A percentile compares a stretch with the other conserved stretches of the same genome.
These are phyloP conservation scores for Pythium sukuiense DNA, from an alignment of 352 stramenopile genomes.

Conservation along the genomic window DNA sequence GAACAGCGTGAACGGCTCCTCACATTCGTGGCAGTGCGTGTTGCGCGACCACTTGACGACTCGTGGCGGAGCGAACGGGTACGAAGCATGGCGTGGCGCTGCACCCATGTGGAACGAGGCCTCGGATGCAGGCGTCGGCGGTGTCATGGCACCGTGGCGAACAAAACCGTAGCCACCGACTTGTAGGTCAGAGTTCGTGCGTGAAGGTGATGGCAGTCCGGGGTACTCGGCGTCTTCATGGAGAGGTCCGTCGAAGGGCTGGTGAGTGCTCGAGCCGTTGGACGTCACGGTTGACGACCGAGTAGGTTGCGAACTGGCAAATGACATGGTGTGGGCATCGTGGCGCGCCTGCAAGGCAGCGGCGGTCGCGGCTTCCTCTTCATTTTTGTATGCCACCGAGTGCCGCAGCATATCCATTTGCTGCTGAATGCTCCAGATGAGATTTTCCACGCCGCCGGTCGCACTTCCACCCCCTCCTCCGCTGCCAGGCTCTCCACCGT, in stretches of 20 bases:
- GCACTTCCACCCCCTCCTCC: slow-evolving; percentile 23
- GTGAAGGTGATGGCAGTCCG: slow-evolving; percentile 25
- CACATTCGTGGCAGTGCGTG: slow-evolving; percentile 83
- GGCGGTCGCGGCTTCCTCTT: slow-evolving; percentile 38
- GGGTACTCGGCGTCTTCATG: slow-evolving; percentile 27
- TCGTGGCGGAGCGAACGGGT: slow-evolving; percentile 29
- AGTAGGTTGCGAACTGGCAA: slow-evolving; percentile 61
- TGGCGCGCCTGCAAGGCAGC: slow-evolving; percentile 42
- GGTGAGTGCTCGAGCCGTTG: slow-evolving; percentile 42
- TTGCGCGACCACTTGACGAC: slow-evolving; percentile 83
- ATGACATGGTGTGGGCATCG: slow-evolving; percentile 57
- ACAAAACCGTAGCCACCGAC: slow-evolving; percentile 23
- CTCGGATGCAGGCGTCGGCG: slow-evolving; percentile 24
- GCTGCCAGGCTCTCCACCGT: slow-evolving; percentile 1
- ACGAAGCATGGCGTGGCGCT: slow-evolving; percentile 18
- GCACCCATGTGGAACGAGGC: slow-evolving; percentile 24
- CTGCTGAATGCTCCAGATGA: slow-evolving; percentile 80
- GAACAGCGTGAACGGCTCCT: slow-evolving; percentile 84
- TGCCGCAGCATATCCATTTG: slow-evolving; percentile 82
- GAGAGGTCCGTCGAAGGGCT: slow-evolving; percentile 39
- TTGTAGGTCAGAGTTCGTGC: slow-evolving; percentile 28
- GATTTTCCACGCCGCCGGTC: slow-evolving; percentile 55
- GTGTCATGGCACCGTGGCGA: slow-evolving; percentile 26
- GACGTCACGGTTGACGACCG: slow-evolving; percentile 69
- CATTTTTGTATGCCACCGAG: slow-evolving; percentile 55